phyloP scores from a whole-genome alignment of 1,284 basidiomycete species.

The Rhodotorula sp. region DNA sequence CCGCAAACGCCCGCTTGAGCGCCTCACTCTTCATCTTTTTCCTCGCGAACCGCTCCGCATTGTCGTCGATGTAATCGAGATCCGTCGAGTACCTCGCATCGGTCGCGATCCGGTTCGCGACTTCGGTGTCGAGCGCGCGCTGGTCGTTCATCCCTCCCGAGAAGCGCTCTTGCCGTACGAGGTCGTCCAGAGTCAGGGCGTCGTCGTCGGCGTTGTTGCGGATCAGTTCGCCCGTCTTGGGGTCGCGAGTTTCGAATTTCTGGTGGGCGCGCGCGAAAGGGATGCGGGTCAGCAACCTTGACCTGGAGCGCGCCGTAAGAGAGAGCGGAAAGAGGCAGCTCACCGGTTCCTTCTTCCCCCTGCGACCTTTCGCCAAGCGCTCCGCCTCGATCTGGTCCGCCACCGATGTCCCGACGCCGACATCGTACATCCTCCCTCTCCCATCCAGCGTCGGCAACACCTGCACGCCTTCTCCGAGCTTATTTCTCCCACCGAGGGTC shows the following conservation, averaged over 20 bases:
- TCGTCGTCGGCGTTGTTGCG: constrained; percentile 85
- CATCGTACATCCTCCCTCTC: constrained; percentile 82
- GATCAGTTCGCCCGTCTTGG: constrained; percentile 79
- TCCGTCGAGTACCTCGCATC: constrained; percentile 85
- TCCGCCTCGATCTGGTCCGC: constrained; percentile 53
- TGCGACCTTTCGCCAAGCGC: constrained; percentile 63
- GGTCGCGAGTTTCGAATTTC: constrained; percentile 77
- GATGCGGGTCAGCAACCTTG: neutral
- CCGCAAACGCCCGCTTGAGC: constrained; percentile 94
- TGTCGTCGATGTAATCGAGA: constrained; percentile 93
- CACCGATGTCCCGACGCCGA: constrained; percentile 63
- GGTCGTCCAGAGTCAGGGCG: constrained; percentile 75
- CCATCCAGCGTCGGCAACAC: constrained; percentile 88
- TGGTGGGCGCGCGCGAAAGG: neutral
- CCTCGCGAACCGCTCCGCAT: constrained; percentile 84
- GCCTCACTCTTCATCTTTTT: constrained; percentile 94
- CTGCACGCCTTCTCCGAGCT: constrained; percentile 59
- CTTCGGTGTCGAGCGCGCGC: constrained; percentile 85
- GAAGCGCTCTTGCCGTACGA: constrained; percentile 89
- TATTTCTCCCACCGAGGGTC: constrained; percentile 31
- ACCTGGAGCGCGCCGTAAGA: neutral
- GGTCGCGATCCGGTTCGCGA: constrained; percentile 79
- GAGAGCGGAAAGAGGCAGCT: constrained; percentile 3
- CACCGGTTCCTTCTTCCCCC: constrained; percentile 71
- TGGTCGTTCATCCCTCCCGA: constrained; percentile 82